These are phyloP conservation scores for Stylosanthes scabra DNA, from an alignment of 331 rosid species.

Conservation along the genomic window DNA sequence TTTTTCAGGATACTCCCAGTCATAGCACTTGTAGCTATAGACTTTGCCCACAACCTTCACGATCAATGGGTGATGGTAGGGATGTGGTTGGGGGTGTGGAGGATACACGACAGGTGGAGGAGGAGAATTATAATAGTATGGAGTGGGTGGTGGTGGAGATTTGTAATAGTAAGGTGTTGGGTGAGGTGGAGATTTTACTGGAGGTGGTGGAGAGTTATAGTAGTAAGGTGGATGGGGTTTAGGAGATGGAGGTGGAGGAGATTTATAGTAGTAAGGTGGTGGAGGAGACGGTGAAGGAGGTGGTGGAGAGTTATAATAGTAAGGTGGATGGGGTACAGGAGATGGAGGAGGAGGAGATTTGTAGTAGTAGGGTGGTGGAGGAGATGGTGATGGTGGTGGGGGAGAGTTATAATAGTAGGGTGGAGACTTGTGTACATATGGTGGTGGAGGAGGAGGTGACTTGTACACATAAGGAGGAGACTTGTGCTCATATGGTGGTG, in stretches of 20 bases:
- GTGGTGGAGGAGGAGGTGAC: slow-evolving; percentile 42
- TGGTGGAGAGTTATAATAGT: slow-evolving; percentile 35
- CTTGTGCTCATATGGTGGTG: slow-evolving; percentile 17
- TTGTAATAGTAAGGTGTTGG: slow-evolving; percentile 43
- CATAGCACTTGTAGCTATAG: slow-evolving; percentile 78
- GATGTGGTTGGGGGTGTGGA: slow-evolving; percentile 48
- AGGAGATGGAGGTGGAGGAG: slow-evolving; percentile 41
- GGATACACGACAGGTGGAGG: slow-evolving; percentile 54
- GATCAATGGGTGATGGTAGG: slow-evolving; percentile 53
- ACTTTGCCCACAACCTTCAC: slow-evolving; percentile 91
- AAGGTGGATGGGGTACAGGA: slow-evolving; percentile 32
- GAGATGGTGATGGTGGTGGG: slow-evolving; percentile 14
- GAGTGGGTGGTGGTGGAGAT: slow-evolving; percentile 61
- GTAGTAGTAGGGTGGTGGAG: slow-evolving; percentile 40
- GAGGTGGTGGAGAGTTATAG: slow-evolving; percentile 43
- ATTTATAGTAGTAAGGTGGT: slow-evolving; percentile 34
- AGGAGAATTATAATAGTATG: slow-evolving; percentile 51
- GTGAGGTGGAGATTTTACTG: slow-evolving; percentile 39
- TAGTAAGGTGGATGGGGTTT: slow-evolving; percentile 29
- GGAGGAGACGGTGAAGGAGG: slow-evolving; percentile 44
- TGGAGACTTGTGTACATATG: slow-evolving; percentile 37
- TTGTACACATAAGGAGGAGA: slow-evolving; percentile 31
- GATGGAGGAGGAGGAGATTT: slow-evolving; percentile 41
- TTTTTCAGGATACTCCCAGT: slow-evolving; percentile 76
- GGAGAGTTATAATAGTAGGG: slow-evolving; percentile 36